These are phyloP conservation scores for Talaromyces marneffei DNA, from an alignment of 2,329 filamentous ascomycete species.

Conservation along the genomic window DNA sequence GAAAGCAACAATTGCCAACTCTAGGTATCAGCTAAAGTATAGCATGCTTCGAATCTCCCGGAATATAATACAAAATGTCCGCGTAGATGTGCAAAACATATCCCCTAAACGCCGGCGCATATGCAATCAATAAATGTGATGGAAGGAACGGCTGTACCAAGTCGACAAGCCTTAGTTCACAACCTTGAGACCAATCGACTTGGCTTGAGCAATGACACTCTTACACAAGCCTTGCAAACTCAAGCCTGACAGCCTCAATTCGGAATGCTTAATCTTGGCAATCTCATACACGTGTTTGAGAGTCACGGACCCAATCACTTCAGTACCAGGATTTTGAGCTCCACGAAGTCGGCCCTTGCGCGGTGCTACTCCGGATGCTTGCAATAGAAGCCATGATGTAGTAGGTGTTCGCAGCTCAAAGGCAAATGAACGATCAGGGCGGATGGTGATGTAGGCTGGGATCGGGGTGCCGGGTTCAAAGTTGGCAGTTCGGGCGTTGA, in stretches of 20 bases:
- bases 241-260: constrained; percentile 66
- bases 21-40: neutral
- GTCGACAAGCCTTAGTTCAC: constrained; percentile 34
- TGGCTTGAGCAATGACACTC: constrained; percentile 68
- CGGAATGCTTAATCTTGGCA: constrained; percentile 86
- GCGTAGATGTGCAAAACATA: neutral
- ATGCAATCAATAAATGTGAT: neutral
- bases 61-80: neutral
- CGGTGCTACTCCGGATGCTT: constrained; percentile 68
- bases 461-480: constrained; percentile 77
- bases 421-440: constrained; percentile 84
- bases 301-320: constrained; percentile 76
- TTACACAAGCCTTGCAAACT: constrained; percentile 66
- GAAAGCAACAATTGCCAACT: neutral
- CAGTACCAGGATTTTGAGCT: constrained; percentile 66
- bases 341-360: constrained; percentile 70
- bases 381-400: constrained; percentile 83
- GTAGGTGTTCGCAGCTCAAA: constrained; percentile 92
- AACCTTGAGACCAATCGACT: constrained; percentile 67
- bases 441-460: constrained; percentile 84
- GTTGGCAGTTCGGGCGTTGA: constrained; percentile 89
- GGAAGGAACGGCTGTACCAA: neutral
- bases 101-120: neutral
- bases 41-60: neutral
- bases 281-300: constrained; percentile 98